Evolutionary conservation across 2,329 filamentous ascomycete genomes (phyloP).

Genomic region (Aspergillus intermedius): DNA sequence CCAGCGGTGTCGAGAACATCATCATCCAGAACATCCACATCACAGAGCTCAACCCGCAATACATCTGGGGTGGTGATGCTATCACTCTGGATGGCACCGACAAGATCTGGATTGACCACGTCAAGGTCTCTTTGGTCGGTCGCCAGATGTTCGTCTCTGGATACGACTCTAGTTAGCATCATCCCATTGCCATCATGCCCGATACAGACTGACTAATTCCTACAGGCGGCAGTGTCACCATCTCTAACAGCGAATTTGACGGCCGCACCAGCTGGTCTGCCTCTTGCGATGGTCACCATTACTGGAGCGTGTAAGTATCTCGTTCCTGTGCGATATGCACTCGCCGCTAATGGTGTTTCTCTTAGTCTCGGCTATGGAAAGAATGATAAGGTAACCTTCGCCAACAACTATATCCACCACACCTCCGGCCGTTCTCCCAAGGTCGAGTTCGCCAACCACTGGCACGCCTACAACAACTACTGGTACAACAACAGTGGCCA

Average conservation of each 20-base stretch:
- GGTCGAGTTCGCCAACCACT: slow-evolving; percentile 47
- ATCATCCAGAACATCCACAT: slow-evolving; percentile 55
- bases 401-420: slow-evolving; percentile 55
- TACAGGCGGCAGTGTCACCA: slow-evolving; percentile 46
- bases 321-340: neutral
- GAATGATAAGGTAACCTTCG: slow-evolving; percentile 51
- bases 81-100: slow-evolving; percentile 44
- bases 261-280: slow-evolving; percentile 49
- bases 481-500: slow-evolving; percentile 40
- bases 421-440: slow-evolving; percentile 53
- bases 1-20: slow-evolving; percentile 44
- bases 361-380: slow-evolving; percentile 47
- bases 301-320: slow-evolving; percentile 45
- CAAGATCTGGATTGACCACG: slow-evolving; percentile 45
- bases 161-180: slow-evolving; percentile 26
- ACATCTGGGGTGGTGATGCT: slow-evolving; percentile 54
- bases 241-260: slow-evolving; percentile 56
- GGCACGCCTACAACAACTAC: slow-evolving; percentile 43
- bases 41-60: slow-evolving; percentile 47
- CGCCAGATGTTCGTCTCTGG: slow-evolving; percentile 23
- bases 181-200: slow-evolving; percentile 46
- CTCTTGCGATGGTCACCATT: slow-evolving; percentile 52
- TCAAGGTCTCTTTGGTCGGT: slow-evolving; percentile 34
- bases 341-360: neutral
- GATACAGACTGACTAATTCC: slow-evolving; percentile 40